A percentile compares a stretch with the other conserved stretches of the same genome.
phyloP scores from a whole-genome alignment of 2,329 filamentous ascomycete genomes.

The Pyricularia grisea region DNA sequence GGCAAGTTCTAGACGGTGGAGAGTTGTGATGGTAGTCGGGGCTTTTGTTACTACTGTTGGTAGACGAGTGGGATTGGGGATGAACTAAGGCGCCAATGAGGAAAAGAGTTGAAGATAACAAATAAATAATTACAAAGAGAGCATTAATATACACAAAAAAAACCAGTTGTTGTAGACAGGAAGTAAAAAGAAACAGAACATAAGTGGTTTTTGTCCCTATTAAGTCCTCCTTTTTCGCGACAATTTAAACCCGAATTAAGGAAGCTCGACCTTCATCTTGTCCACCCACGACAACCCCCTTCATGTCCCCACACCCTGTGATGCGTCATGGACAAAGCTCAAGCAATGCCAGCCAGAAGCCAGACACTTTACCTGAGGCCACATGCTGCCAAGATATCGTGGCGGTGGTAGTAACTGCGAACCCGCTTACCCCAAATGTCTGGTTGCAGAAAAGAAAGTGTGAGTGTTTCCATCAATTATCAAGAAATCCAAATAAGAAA shows the following conservation, averaged over 20 bases:
- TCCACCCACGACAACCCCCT: not conserved
- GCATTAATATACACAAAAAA: not conserved
- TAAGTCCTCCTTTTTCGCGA: not conserved
- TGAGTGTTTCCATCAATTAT: too few species aligned
- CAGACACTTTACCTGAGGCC: slow-evolving; percentile 16
- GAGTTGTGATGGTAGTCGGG: not conserved
- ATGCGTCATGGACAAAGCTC: not conserved
- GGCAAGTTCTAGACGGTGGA: not conserved
- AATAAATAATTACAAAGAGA: not conserved
- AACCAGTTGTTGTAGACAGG: not conserved
- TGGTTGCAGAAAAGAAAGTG: slow-evolving; percentile 21
- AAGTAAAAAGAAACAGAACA: not conserved
- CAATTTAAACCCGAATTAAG: not conserved
- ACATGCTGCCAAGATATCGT: slow-evolving; percentile 55
- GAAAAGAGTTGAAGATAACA: not conserved
- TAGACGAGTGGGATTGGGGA: not conserved
- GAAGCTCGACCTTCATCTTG: not conserved
- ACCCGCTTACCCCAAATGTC: slow-evolving; percentile 73
- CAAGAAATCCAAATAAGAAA: not conserved
- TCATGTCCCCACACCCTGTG: not conserved
- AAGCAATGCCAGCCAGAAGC: not conserved
- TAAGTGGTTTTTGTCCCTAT: not conserved
- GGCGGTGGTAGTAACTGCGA: slow-evolving; percentile 61
- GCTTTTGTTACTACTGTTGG: not conserved
- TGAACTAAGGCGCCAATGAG: not conserved